Evolutionary conservation across 2,329 filamentous ascomycete genomes (phyloP).

Genomic region (Dothiorella sarmentorum): DNA sequence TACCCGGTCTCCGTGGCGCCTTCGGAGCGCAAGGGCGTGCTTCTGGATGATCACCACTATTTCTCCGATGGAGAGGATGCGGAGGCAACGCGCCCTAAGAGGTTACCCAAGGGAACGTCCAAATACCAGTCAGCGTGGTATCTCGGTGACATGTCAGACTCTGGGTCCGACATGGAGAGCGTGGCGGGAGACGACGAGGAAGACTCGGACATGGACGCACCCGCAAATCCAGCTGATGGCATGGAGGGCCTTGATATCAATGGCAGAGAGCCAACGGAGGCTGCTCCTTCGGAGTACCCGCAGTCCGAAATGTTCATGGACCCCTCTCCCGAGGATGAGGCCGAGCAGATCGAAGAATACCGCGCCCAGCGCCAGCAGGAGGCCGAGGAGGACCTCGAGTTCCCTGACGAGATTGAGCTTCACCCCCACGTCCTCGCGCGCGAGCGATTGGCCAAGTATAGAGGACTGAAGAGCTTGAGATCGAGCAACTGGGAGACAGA

Average conservation of each 20-base stretch:
- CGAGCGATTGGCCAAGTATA: constrained; percentile 80
- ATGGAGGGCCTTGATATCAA: constrained; percentile 58
- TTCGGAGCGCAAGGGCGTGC: constrained; percentile 69
- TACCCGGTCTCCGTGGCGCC: constrained; percentile 44
- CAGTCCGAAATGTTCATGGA: constrained; percentile 90
- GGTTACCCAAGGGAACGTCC: constrained; percentile 85
- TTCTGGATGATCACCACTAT: constrained; percentile 96
- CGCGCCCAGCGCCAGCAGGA: constrained; percentile 74
- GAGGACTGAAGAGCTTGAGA: constrained; percentile 86
- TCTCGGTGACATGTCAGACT: constrained; percentile 75
- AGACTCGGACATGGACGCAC: constrained; percentile 50
- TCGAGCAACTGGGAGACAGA: constrained; percentile 85
- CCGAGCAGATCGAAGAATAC: constrained; percentile 76
- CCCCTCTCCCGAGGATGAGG: constrained; percentile 75
- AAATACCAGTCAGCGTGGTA: constrained; percentile 95
- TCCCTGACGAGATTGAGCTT: constrained; percentile 95
- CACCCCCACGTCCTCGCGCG: constrained; percentile 81
- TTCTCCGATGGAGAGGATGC: constrained; percentile 77
- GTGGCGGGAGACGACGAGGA: constrained; percentile 54
- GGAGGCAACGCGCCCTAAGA: constrained; percentile 61
- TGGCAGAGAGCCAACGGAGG: constrained; percentile 66
- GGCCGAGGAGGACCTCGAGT: constrained; percentile 86
- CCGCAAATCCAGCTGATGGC: constrained; percentile 74
- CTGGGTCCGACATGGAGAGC: constrained; percentile 73
- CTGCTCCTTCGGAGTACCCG: constrained; percentile 80